Evolutionary conservation across 2,329 filamentous ascomycete species (phyloP), one percentile per base, ranked within the genome.

Genomic region (Nigrospora osmanthi): DNA sequence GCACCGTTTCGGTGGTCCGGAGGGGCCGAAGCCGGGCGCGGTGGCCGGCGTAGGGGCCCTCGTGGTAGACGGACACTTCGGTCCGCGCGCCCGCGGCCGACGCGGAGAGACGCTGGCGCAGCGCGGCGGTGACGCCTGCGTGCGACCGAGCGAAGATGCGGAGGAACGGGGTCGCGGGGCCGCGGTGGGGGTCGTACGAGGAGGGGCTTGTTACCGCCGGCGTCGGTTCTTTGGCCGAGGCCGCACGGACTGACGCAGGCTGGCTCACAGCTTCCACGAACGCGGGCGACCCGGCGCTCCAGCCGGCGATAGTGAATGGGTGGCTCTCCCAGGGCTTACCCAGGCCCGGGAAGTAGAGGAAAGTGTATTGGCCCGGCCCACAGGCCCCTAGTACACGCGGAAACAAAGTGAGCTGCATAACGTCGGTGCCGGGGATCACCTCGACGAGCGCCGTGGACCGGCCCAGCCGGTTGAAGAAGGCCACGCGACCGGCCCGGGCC

Each of bases 281-380:
- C 11, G 12, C 9, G n/a, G 38, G 6, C 9, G n/a, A 23, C 19
- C 38, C 15, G 33, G 35, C 16, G 14, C 17, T 37, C 54, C 54
- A 53, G 13, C 44, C 45, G 5, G 54, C 49, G 9, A 58, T 48
- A 15, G 54, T 57, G 34, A 57, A 58, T 1, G 56, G 56, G 28
- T 58, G 56, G 28, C 52, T 58, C 38, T 58, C 56, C 56, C 56
- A 57, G 40, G 35, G 51, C 49, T 17, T 53, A 28, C 40, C 50
- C 38, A 14, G 32, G 15, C 46, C 42, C 3, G 54, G 51, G 17
- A 58, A 48, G 37, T 57, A 53, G 4, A 53, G 42, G 14, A 53
- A 53, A 3, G 46, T 53, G 43, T 53, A 50, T 32, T 52, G 50
- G 0, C 51, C 51, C 1, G 51, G 48, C 4, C 51, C 51, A 14